Base-by-base conservation (phyloP, 305 asterid genomes). In the Solanum hybrid region DNA sequence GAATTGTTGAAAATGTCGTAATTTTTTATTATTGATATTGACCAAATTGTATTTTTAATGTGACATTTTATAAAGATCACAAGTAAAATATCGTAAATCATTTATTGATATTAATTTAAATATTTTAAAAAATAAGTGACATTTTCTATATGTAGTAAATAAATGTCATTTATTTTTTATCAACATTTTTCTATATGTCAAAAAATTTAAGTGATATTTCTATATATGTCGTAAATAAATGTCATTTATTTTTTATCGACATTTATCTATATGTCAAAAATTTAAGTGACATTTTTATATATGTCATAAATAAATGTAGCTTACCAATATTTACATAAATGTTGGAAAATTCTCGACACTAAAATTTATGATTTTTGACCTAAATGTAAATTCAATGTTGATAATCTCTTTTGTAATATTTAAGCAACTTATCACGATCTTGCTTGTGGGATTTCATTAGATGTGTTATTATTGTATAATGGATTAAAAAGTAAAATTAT, bases 71-170 rank as follows among this genome's bases (percentile, higher is more conserved):
- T n/a, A 57, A 57, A 57, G 69, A 0, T 57, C 24, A 57, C 1
- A 57, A 57, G 69, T 57, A 18, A 69, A 9, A 69, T 69, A 5
- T 69, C 1, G 31, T 69, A 69, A 69, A 24, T 69, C 3, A 8
- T 24, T 67, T 69, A 69, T 8, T 1, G 7, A 11, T 24, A 69
- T n/a, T 2, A 26, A 69, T 11, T 24, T n/a, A 61, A 22, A 61
- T 24, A 10, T 67, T 0, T 0, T 0, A 69, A 4, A 10, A 10
- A 10, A 0, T 67, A 24, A n/a, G 31, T 11, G 16, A 11, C 8
- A 24, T 11, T 69, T 69, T 69, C 0, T 69, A 2, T 22, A 24
- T 26, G 16, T 11, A 0, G 13, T 11, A 10, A 11, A 26, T 24
- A 69, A 67, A 69, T 69, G 31, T 24, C 75, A 69, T 24, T 20